Evolutionary conservation across 305 asterid genomes (phyloP).

Genomic region (Fraxinus dipetala): DNA sequence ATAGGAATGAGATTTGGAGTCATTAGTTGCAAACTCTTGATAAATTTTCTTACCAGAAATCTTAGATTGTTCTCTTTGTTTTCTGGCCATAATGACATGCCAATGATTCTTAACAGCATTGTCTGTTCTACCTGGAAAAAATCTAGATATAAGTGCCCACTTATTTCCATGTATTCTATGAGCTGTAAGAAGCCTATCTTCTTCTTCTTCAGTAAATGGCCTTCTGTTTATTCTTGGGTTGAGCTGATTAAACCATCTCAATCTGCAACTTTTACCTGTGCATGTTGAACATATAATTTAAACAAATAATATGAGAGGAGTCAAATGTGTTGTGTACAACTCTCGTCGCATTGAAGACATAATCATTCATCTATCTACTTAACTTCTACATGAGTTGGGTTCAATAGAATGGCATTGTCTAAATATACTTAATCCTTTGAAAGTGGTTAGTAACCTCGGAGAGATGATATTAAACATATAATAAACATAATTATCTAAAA

Average conservation of each 20-base stretch:
- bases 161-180: slow-evolving; percentile 85
- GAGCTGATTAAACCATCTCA: slow-evolving; percentile 91
- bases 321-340: background rate
- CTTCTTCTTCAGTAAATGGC: slow-evolving; percentile 88
- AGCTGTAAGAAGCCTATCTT: slow-evolving; percentile 69
- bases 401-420: background rate
- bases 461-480: background rate
- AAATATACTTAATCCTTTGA: background rate
- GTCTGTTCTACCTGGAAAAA: slow-evolving; percentile 91
- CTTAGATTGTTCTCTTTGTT: slow-evolving; percentile 72
- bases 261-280: slow-evolving; percentile 87
- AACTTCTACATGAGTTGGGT: background rate
- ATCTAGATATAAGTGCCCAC: slow-evolving; percentile 84
- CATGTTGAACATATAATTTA: background rate
- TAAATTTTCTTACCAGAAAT: slow-evolving; percentile 40
- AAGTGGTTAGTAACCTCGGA: background rate
- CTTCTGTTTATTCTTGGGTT: slow-evolving; percentile 88
- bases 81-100: slow-evolving; percentile 95
- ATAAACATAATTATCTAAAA: background rate
- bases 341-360: background rate
- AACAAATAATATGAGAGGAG: background rate
- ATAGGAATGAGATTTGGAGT: slow-evolving; percentile 30
- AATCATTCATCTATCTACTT: background rate
- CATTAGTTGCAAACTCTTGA: background rate
- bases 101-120: slow-evolving; percentile 93